Evolutionary conservation across 2,329 filamentous ascomycete species (phyloP).

Genomic region (Plenodomus tracheiphilus): DNA sequence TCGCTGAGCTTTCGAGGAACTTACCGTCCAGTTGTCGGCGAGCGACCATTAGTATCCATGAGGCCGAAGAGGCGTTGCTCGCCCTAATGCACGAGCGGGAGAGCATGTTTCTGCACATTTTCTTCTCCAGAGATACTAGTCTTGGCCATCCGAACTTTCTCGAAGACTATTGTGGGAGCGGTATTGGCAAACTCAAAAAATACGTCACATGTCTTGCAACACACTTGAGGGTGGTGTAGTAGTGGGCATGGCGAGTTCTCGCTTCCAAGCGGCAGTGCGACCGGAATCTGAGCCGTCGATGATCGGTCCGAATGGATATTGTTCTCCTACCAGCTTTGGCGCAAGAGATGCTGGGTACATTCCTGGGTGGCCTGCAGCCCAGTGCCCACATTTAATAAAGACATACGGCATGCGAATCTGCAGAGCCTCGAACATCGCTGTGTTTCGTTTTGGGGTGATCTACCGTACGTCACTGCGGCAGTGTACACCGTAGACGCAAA

Average conservation of each 20-base stretch:
- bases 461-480: slow-evolving; percentile 18
- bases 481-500: slow-evolving; percentile 11
- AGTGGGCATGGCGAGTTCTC: slow-evolving; percentile 18
- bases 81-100: slow-evolving; percentile 18
- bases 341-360: slow-evolving; percentile 23
- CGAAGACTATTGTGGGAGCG: slow-evolving; percentile 2
- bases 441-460: slow-evolving; percentile 16
- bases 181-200: slow-evolving; percentile 16
- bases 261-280: slow-evolving; percentile 27
- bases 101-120: slow-evolving; percentile 17
- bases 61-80: not conserved
- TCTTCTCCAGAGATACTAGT: slow-evolving; percentile 6
- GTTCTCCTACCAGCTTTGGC: slow-evolving; percentile 31
- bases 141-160: slow-evolving; percentile 3
- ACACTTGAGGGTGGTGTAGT: not conserved
- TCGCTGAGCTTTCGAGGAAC: not conserved
- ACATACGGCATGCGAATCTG: slow-evolving; percentile 17
- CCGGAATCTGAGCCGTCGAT: slow-evolving; percentile 25
- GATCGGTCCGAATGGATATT: slow-evolving; percentile 40
- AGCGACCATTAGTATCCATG: not conserved
- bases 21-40: not conserved
- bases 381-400: slow-evolving; percentile 23
- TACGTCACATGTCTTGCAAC: slow-evolving; percentile 24
- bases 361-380: slow-evolving; percentile 23
- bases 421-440: slow-evolving; percentile 31